A percentile compares a stretch with the other conserved stretches of the same genome.
Evolutionary conservation across 805 yeast genomes (phyloP).

Genomic region (Komagataella pastoris): DNA sequence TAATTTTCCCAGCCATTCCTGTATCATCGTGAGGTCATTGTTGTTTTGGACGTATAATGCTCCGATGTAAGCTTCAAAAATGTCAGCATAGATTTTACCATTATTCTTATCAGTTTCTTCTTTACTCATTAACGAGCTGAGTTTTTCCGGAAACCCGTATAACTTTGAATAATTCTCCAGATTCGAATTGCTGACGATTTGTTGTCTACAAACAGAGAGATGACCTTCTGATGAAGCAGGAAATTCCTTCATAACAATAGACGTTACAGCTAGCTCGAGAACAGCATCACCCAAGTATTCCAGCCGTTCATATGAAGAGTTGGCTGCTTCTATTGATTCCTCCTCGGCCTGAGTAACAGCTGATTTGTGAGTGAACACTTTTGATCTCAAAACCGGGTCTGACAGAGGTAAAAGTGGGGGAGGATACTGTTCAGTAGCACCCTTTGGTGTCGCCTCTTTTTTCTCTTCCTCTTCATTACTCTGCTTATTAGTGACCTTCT

Average conservation of each 20-base stretch:
- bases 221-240: constrained; percentile 75
- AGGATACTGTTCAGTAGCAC: constrained; percentile 24
- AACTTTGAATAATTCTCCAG: constrained; percentile 55
- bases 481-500: neutral
- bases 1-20: constrained; percentile 41
- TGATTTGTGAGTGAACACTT: constrained; percentile 78
- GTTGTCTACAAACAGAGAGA: constrained; percentile 55
- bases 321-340: constrained; percentile 40
- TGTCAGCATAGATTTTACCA: constrained; percentile 72
- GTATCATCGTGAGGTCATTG: constrained; percentile 31
- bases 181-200: constrained; percentile 59
- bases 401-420: constrained; percentile 63
- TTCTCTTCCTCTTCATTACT: constrained; percentile 1
- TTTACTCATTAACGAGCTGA: constrained; percentile 37
- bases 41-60: constrained; percentile 55
- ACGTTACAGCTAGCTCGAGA: constrained; percentile 58
- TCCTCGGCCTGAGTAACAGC: constrained; percentile 42
- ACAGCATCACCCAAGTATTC: constrained; percentile 90
- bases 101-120: constrained; percentile 33
- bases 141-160: constrained; percentile 51
- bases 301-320: constrained; percentile 69
- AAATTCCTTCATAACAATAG: constrained; percentile 48
- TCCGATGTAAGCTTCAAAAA: constrained; percentile 89
- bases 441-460: constrained; percentile 5
- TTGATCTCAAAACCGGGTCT: constrained; percentile 41